A percentile compares a stretch with the other conserved stretches of the same genome.
Evolutionary conservation across 495 filamentous ascomycete genomes (phyloP).

Genomic region (Penicillium maclennaniae): DNA sequence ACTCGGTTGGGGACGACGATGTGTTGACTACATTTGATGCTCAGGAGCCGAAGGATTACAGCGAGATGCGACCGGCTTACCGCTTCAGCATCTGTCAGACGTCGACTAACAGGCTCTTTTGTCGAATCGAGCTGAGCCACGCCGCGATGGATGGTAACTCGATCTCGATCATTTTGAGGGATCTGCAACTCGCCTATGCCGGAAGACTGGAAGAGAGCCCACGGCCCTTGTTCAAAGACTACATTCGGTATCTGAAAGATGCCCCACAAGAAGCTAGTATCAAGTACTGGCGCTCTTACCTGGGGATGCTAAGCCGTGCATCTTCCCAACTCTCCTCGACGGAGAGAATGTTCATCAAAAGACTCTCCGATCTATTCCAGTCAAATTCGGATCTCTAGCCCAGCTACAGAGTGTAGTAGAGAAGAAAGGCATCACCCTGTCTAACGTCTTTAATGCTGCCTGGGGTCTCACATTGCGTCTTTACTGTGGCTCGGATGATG

Average conservation of each 20-base stretch:
- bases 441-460: conserved; percentile 49
- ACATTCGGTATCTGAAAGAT: conserved; percentile 44
- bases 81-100: conserved; percentile 48
- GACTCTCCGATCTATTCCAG: conserved; percentile 30
- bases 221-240: conserved; percentile 52
- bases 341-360: conserved; percentile 17
- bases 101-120: conserved; percentile 36
- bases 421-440: conserved; percentile 45
- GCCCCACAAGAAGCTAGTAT: conserved; percentile 37
- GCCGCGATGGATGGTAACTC: conserved; percentile 50
- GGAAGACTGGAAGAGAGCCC: conserved; percentile 28
- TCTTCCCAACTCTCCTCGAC: conserved; percentile 48
- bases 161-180: conserved; percentile 44
- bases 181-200: conserved; percentile 47
- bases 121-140: conserved; percentile 55
- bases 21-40: conserved; percentile 32
- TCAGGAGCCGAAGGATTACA: conserved; percentile 33
- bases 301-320: conserved; percentile 43
- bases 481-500: conserved; percentile 47
- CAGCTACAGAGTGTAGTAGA: conserved; percentile 43
- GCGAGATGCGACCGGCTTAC: conserved; percentile 40
- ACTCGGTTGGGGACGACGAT: conserved; percentile 32
- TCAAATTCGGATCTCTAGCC: conserved; percentile 27
- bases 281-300: conserved; percentile 51
- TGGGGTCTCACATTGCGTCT: conserved; percentile 51